These are phyloP conservation scores for Stygiomarasmius scandens DNA, from an alignment of 1,284 basidiomycete species.

Conservation along the genomic window DNA sequence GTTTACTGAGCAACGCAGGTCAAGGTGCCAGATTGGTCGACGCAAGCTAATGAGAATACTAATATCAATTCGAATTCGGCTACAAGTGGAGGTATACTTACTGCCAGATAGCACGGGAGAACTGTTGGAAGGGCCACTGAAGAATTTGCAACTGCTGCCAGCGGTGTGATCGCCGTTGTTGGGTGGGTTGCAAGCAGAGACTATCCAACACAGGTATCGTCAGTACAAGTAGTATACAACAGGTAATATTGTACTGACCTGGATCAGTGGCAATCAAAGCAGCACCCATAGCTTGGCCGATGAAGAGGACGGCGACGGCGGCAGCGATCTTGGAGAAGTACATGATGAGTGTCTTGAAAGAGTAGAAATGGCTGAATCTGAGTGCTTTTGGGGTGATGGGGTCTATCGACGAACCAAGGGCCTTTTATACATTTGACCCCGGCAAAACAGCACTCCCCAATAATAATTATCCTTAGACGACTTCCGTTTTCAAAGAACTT, in stretches of 20 bases:
- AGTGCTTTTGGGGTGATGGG: too few relatives aligned
- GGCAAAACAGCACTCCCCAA: too few relatives aligned
- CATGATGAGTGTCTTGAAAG: neutral
- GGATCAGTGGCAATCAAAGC: slow-evolving; percentile 6
- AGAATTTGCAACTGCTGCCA: slow-evolving; percentile 8
- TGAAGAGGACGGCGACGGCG: slow-evolving; percentile 5
- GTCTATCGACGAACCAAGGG: too few relatives aligned
- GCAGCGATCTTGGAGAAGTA: neutral
- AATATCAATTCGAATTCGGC: too few relatives aligned
- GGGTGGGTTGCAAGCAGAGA: slow-evolving; percentile 4
- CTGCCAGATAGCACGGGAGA: neutral
- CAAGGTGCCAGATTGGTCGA: slow-evolving; percentile 2
- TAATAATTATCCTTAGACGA: too few relatives aligned
- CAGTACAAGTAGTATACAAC: neutral
- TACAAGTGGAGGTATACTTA: neutral
- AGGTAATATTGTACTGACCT: neutral
- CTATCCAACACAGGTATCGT: neutral
- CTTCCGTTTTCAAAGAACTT: too few relatives aligned
- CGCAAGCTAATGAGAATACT: neutral
- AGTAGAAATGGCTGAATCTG: too few relatives aligned
- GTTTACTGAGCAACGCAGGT: neutral
- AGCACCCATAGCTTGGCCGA: slow-evolving; percentile 2
- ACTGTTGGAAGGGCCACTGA: neutral
- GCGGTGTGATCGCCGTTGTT: slow-evolving; percentile 1
- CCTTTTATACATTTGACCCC: too few relatives aligned